Base-by-base conservation (phyloP, 768 basidiomycete genomes). In the Auricularia cornea region DNA sequence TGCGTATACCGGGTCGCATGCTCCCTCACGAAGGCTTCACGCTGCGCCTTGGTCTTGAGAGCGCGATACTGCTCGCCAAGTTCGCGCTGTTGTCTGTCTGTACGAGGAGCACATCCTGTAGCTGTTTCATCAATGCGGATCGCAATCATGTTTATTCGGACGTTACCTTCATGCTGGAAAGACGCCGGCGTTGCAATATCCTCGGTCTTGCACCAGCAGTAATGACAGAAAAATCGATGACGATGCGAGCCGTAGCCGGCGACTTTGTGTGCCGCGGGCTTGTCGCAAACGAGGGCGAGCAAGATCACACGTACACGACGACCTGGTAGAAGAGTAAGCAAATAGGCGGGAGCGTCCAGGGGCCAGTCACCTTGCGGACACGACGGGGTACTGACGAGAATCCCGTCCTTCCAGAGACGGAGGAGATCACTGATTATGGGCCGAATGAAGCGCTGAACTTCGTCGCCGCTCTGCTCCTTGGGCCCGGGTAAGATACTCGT, bases 281-380 rank as follows among this genome's bases (percentile, higher is more conserved):
- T 76, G 60, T 77, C 73, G 51, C 77, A 79, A 3, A 74, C 66
- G n/a, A n/a, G n/a, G n/a, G n/a, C n/a, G n/a, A n/a, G n/a, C n/a
- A n/a, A n/a, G n/a, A n/a, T n/a, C n/a, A 77, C 69, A 0, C 74
- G 69, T 10, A 77, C 69, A 0, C 68, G 68, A 0, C 73, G 70
- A 0, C 75, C 60, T 64, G 23, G 1, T 60, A 4, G 14, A 32
- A 12, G 38, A 8, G 8, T n/a, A 60, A 3, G 20, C 3, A n/a
- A n/a, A n/a, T n/a, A n/a, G n/a, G n/a, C n/a, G n/a, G n/a, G n/a
- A 48, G 48, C 16, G 28, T 11, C 18, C 10, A 33, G 10, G 23
- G 30, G 5, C 8, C 60, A 40, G 59, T 4, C 32, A 62, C 64
- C 76, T 60, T 71, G n/a, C 10, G 72, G 72, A 63, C 63, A 70